These are phyloP conservation scores for Thalassia testudinum DNA, from an alignment of 116 monocot genomes.

Conservation along the genomic window DNA sequence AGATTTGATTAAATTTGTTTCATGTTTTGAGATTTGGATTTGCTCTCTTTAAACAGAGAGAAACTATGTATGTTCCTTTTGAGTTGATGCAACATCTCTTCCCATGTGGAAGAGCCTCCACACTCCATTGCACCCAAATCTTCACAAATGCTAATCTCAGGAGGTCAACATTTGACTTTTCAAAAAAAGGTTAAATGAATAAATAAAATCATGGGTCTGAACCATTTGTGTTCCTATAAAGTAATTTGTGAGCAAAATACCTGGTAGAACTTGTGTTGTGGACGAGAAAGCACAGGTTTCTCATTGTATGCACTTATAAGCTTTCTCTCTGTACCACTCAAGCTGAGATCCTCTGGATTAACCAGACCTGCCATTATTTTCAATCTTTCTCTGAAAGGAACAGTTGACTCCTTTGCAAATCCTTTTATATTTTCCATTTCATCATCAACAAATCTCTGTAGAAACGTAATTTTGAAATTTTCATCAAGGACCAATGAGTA, in stretches of 20 bases:
- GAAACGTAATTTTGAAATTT: neutral
- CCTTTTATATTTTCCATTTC: slow-evolving; percentile 83
- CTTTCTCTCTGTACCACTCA: slow-evolving; percentile 72
- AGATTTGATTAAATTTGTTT: too few relatives aligned
- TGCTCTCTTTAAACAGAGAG: too few relatives aligned
- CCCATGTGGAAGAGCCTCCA: too few relatives aligned
- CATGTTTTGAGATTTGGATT: too few relatives aligned
- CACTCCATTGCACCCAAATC: too few relatives aligned
- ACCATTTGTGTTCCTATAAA: too few relatives aligned
- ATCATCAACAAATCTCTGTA: slow-evolving; percentile 77
- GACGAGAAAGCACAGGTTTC: slow-evolving; percentile 95
- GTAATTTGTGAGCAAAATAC: slow-evolving; percentile 14
- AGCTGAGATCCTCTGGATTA: slow-evolving; percentile 78
- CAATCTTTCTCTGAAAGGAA: slow-evolving; percentile 71
- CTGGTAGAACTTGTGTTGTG: slow-evolving; percentile 74
- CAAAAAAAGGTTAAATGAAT: too few relatives aligned
- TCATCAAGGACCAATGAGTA: neutral
- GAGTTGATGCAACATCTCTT: too few relatives aligned
- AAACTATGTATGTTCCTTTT: too few relatives aligned
- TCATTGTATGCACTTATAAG: slow-evolving; percentile 79
- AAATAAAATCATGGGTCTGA: too few relatives aligned
- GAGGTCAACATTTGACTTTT: too few relatives aligned
- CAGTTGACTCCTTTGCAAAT: slow-evolving; percentile 52
- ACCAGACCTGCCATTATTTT: slow-evolving; percentile 67
- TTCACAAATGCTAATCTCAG: too few relatives aligned